Percentiles rank a stretch among this genome's conserved stretches.
Conservation (phyloP, 2,329 filamentous ascomycete genomes). For the Drechslerella dactyloides region DNA sequence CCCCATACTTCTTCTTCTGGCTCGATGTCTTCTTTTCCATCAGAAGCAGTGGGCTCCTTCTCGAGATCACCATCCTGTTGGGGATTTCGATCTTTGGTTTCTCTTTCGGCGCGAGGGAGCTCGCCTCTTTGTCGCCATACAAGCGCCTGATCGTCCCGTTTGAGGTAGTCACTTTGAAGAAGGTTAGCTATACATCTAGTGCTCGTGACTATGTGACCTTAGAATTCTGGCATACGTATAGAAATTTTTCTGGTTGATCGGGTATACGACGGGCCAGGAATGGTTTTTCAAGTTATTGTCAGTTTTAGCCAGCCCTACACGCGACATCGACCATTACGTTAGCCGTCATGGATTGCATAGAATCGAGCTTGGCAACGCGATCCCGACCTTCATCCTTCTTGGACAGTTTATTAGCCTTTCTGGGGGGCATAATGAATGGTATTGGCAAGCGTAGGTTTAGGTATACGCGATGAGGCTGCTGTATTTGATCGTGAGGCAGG, state of each 20-base stretch:
- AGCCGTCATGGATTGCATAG: neutral
- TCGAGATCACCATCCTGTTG: constrained; percentile 66
- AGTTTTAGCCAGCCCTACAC: constrained; percentile 84
- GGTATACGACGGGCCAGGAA: constrained; percentile 87
- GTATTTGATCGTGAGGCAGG: no score
- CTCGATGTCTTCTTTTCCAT: constrained; percentile 63
- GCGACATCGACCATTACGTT: neutral
- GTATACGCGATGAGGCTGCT: neutral
- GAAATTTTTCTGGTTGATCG: constrained; percentile 99
- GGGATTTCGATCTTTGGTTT: constrained; percentile 57
- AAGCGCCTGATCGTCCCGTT: constrained; percentile 94
- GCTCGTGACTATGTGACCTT: neutral
- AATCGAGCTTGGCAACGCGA: neutral
- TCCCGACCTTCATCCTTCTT: constrained; percentile 46
- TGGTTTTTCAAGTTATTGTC: constrained; percentile 98
- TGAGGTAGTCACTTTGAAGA: constrained; percentile 84
- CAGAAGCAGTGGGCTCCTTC: constrained; percentile 59
- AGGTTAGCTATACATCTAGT: neutral
- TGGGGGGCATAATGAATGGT: constrained; percentile 38
- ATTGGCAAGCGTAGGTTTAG: neutral
- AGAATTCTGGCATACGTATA: constrained; percentile 73
- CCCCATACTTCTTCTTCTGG: constrained; percentile 61
- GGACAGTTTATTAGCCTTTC: constrained; percentile 31
- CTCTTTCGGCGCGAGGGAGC: constrained; percentile 64
- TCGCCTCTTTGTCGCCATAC: constrained; percentile 87